Base-by-base conservation (phyloP, 2,329 filamentous ascomycete genomes). In the Pseudogymnoascus sp. region DNA sequence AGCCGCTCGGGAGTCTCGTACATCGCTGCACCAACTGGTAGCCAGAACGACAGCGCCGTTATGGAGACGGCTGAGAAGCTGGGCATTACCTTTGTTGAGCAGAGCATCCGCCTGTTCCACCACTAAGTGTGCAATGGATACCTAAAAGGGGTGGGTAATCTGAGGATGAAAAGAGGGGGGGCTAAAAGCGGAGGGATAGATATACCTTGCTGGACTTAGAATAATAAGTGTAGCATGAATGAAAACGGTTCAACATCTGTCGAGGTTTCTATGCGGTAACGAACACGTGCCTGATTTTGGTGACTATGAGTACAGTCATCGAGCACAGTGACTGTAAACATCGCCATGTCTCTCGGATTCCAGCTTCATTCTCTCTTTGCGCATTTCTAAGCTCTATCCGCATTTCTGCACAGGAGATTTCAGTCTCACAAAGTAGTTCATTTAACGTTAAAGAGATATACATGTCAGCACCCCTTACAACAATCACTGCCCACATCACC, bases 51-150 rank as follows among this genome's bases (percentile, higher is more conserved):
- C 74, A 76, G 81, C 63, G 83, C 87, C 59, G 91, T 94, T 51
- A 90, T 96, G 70, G 88, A 91, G 74, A 95, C 92, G 9, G 91
- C 92, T 4, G 91, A 96, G 80, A 91, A 93, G 80, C 81, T 96
- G 66, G 90, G 88, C 62, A 96, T 97, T 71, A 92, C 89, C 48
- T 97, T 97, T 77, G 89, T 97, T 38, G 92, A 99, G 82, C 94
- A 99, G 82, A 91, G 89, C 74, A 88, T 90, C 64, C 86, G 94
- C 69, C 82, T 97, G 67, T 97, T 97, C 87, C 93, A 97, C 77
- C 93, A 97, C 78, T 97, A 88, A 63, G 61, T 61, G 15, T 25
- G 44, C 27, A 15, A 21, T 12, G 29, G n/a, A 55, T 55, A 33
- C 48, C 48, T 55, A 55, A 55, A 55, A 55, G 48, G 48, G 48